Evolutionary conservation across 495 filamentous ascomycete genomes (phyloP).

Genomic region (Trichoderma reesei): DNA sequence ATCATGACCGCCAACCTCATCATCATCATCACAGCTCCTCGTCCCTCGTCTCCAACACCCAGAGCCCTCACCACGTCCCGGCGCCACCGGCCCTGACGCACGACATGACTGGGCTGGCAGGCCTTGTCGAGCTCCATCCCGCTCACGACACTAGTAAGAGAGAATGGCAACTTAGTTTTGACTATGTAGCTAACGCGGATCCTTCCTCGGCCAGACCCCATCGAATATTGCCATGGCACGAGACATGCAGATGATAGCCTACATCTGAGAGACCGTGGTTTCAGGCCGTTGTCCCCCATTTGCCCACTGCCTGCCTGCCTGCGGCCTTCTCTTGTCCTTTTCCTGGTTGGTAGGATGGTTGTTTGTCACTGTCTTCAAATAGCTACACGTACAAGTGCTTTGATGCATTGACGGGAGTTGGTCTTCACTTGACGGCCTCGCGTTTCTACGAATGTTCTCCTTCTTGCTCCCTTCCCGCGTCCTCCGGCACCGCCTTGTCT

Average conservation of each 20-base stretch:
- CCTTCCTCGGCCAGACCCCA: conserved; percentile 18
- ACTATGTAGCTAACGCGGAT: not conserved
- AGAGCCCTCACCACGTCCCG: not conserved
- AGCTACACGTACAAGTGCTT: no score
- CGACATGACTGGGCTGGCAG: not conserved
- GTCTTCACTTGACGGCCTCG: no score
- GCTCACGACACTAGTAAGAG: not conserved
- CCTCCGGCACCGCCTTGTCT: not conserved
- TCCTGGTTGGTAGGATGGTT: not conserved
- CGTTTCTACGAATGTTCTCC: no score
- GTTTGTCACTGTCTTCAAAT: no score
- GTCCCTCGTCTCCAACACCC: not conserved
- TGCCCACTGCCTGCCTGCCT: not conserved
- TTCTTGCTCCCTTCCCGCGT: no score
- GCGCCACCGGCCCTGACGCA: conserved; percentile 1
- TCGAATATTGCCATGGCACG: conserved; percentile 34
- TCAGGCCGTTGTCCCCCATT: not conserved
- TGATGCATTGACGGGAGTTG: no score
- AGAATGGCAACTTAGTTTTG: not conserved
- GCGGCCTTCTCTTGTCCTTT: not conserved
- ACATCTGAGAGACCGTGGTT: not conserved
- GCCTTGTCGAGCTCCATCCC: conserved; percentile 1
- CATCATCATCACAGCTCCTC: not conserved
- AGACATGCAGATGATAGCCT: conserved; percentile 24
- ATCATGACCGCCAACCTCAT: not conserved